Evolutionary conservation across 495 filamentous ascomycete species (phyloP), one percentile per base, ranked within the genome.

Genomic region (Schizothecium vesticola): DNA sequence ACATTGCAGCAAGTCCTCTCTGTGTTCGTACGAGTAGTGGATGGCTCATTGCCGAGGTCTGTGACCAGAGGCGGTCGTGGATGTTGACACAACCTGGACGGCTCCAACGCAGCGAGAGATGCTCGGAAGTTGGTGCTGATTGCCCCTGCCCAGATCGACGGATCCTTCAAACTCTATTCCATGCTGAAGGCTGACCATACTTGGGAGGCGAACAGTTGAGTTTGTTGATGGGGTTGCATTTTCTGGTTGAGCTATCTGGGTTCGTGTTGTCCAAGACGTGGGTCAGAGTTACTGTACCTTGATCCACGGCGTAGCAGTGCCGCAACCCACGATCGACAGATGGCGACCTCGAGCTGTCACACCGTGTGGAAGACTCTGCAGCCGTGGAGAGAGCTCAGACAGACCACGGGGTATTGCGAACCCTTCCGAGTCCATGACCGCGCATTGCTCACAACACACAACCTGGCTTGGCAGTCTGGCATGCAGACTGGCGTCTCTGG

Each of bases 141-240:
- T 71, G 73, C 72, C 62, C 67, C 66, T 71, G 70, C 61, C 70
- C 65, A 63, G 74, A 76, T 76, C 74, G 72, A 70, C 70, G 67
- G 67, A 73, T 72, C 68, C 72, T 63, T 36, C 64, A 68, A 74
- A 72, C 70, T 72, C 64, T 74, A 68, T 72, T 72, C 72, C 67
- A 29, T 55, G 36, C 62, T 61, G 51, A 61, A 67, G 29, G 55
- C 65, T 67, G 64, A 51, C 51, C 59, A 61, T 36, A 2, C 8
- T 5, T 3, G 33, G 21, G 4, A 25, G 33, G 22, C 26, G 24
- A 5, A 23, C 51, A 21, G 12, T 57, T 31, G 29, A 51, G 36
- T 7, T 56, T 66, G 57, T 55, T 7, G 24, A 60, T 28, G 28
- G 29, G 56, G 65, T 66, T 61, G 57, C 65, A 66, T 66, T 66